Evolutionary conservation across 208 protist species (phyloP).

Genomic region (Histomonas meleagridis): DNA sequence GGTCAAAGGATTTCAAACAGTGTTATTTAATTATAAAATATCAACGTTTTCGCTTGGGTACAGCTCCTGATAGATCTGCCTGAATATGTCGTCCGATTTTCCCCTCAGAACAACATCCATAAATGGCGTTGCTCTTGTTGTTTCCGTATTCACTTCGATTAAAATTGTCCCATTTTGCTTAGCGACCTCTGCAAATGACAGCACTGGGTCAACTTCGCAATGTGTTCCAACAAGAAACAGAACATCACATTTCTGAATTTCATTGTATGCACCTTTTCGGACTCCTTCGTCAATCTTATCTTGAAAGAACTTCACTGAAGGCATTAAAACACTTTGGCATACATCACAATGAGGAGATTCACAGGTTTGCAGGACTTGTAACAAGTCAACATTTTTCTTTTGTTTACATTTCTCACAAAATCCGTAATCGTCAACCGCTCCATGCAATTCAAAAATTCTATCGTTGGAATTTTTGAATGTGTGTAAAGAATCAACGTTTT

Average conservation of each 20-base stretch:
- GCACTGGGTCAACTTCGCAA: neutral
- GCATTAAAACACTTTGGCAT: neutral
- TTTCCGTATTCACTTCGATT: neutral
- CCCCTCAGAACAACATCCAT: neutral
- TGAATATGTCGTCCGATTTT: neutral
- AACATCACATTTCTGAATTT: neutral
- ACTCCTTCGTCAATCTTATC: neutral
- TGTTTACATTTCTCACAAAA: neutral
- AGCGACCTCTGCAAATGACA: neutral
- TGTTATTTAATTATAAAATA: no score
- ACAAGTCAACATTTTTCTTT: neutral
- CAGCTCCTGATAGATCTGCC: neutral
- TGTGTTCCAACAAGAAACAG: neutral
- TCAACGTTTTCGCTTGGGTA: neutral
- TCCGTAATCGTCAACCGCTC: neutral
- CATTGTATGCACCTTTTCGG: neutral
- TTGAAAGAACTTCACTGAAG: neutral
- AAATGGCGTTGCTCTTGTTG: neutral
- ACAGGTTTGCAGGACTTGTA: neutral
- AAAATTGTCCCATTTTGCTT: neutral
- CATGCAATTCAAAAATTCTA: neutral
- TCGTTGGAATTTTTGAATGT: neutral
- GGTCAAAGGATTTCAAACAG: no score
- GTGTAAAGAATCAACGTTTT: slow-evolving; percentile 23
- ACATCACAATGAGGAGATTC: neutral